Evolutionary conservation across 148 eudicot genomes (phyloP), one percentile per base, ranked within the genome.

Genomic region (Rhododendron griersonianum): DNA sequence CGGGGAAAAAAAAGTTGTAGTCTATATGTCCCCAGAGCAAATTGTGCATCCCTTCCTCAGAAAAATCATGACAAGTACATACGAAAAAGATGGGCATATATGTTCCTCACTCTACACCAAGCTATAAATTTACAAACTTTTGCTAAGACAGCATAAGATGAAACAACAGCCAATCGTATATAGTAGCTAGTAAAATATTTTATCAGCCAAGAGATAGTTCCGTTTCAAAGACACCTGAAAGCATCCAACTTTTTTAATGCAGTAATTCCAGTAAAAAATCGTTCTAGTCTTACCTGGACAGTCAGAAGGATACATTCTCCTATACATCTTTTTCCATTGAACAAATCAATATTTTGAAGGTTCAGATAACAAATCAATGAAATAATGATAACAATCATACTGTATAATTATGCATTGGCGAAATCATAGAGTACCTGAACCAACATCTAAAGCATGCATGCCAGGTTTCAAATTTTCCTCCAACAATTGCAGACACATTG

Each of bases 361-460:
- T 18, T 35, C 84, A 39, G 61, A 5, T 7, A 45, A 57, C 67
- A 35, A 61, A 63, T 65, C 39, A 83, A 65, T 65, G n/a, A 39
- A 63, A 41, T 18, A 0, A 71, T 71, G 19, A 14, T 3, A 30
- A 71, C 18, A 81, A 81, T 57, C 3, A 53, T 23, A n/a, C n/a
- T n/a, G n/a, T n/a, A 79, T 25, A 33, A 7, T 30, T 55, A 53
- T 18, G 3, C 37, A 63, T 84, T 11, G 10, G 45, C 2, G 16
- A 44, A 87, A 76, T 44, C 23, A 51, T 63, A 78, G n/a, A 45
- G 65, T 87, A 97, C 99, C 99, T 91, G 99, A 95, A 89, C 99
- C 99, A 84, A 97, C 94, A 91, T 97, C 99, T 86, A 97, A 89
- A 67, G 95, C 95, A 88, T 88, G 98, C 98, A 95, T 97, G 84